phyloP scores from a whole-genome alignment of 2,329 filamentous ascomycete genomes.

The Albophoma yamanashiensis region DNA sequence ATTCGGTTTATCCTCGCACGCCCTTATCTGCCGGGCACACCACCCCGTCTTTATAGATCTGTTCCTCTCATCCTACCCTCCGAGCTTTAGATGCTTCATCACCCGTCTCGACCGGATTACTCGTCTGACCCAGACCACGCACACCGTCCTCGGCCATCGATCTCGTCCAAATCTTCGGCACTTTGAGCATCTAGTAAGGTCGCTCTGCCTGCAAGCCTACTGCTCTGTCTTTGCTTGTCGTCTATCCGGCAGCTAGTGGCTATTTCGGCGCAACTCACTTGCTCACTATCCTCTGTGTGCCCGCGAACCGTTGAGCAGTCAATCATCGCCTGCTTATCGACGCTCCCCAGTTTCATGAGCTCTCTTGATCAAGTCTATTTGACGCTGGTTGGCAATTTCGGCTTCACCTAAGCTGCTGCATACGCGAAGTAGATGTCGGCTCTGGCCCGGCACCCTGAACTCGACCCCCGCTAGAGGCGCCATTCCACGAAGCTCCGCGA shows the following conservation, averaged over 20 bases:
- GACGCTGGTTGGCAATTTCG: neutral
- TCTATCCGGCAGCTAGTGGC: neutral
- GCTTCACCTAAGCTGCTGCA: neutral
- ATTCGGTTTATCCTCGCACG: conserved; percentile 1
- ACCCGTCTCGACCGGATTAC: neutral
- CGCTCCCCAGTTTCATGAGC: neutral
- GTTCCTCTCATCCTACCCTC: neutral
- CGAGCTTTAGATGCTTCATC: neutral
- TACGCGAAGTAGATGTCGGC: conserved; percentile 7
- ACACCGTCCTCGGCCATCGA: neutral
- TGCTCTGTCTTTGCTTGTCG: neutral
- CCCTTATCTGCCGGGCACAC: neutral
- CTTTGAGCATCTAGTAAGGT: neutral
- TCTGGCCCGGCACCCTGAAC: neutral
- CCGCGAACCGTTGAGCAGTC: neutral
- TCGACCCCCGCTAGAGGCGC: neutral
- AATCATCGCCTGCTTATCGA: neutral
- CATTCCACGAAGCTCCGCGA: neutral
- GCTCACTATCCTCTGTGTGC: neutral
- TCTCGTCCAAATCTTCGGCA: no score
- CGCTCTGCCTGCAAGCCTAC: neutral
- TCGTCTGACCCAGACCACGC: neutral
- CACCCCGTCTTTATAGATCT: neutral
- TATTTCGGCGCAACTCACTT: neutral
- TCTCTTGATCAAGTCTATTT: neutral